Evolutionary conservation across 179 eudicot genomes (phyloP), one percentile per base, ranked within the genome.

Genomic region (Silene coronaria): DNA sequence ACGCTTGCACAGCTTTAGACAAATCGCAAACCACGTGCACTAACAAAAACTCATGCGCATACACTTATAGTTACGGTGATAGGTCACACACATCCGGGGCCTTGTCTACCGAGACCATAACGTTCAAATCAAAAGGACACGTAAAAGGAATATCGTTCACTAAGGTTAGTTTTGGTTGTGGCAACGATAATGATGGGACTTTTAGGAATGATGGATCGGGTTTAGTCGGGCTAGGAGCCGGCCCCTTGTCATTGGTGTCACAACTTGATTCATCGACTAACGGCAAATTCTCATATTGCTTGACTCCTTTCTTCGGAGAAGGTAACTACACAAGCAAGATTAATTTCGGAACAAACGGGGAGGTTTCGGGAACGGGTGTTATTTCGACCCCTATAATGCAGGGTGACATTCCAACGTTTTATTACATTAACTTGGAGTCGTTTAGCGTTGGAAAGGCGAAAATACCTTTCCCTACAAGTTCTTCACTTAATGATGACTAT

Each of bases 241-340:
- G 89, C 0, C 24, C 71, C 0, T 59, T 80, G 19, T 89, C 92
- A 0, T 79, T 91, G 2, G 71, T 84, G 1, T 75, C 85, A 8
- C 94, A 89, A 74, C 23, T 91, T 1, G 23, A 64, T 0, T 61
- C 66, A 1, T 45, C 78, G 13, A 77, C 81, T 8, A 81, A 82
- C 11, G 89, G 91, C 1, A 88, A 71, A 23, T 90, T 89, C 79
- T 86, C 96, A 0, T 82, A 90, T 17, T 85, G 90, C n/a, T 69
- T 91, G 10, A 80, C 74, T 2, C 81, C 84, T 4, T 13, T 45
- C 2, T 14, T 0, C 3, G 0, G 79, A 6, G 51, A 69, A 17
- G 68, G 69, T 4, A 68, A 34, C 12, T 17, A 26, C 0, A 66
- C 89, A 0, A 81, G 91, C 77, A 85, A 82, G 26, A 85, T 89